These are phyloP conservation scores for Saccharomycopsis sp. DNA, from an alignment of 805 yeast genomes.

Conservation along the genomic window DNA sequence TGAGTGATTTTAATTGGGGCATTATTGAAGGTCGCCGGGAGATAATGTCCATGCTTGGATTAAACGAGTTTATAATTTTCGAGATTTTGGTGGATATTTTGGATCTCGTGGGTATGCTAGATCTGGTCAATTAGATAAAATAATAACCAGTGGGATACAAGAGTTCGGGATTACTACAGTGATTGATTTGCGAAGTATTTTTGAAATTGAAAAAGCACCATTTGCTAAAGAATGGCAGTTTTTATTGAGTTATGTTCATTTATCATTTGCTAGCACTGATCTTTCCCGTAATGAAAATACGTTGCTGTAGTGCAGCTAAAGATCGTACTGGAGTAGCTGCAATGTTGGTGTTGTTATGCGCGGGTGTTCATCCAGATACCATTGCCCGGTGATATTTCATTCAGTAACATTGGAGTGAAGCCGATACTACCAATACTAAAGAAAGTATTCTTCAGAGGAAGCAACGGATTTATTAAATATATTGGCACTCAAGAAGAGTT, in stretches of 20 bases:
- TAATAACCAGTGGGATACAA: too few relatives aligned
- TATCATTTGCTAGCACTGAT: too few relatives aligned
- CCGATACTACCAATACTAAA: constrained; percentile 40
- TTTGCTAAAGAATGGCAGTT: too few relatives aligned
- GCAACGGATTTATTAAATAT: constrained; percentile 28
- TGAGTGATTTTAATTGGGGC: constrained; percentile 45
- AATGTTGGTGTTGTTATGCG: constrained; percentile 55
- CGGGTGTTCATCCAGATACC: constrained; percentile 59
- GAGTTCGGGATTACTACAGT: constrained; percentile 40
- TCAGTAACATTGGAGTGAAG: constrained; percentile 57
- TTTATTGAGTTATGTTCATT: too few relatives aligned
- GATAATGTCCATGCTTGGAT: constrained; percentile 29
- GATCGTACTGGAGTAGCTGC: constrained; percentile 76
- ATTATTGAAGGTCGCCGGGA: constrained; percentile 65
- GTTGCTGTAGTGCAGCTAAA: constrained; percentile 83
- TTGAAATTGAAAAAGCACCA: constrained; percentile 40
- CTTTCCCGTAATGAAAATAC: too few relatives aligned
- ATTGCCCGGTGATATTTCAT: constrained; percentile 70
- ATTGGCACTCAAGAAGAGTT: constrained; percentile 21
- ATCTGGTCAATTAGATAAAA: too few relatives aligned
- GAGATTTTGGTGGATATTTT: constrained; percentile 83
- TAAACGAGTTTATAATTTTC: constrained; percentile 47
- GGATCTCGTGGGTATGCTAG: too few relatives aligned
- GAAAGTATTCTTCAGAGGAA: constrained; percentile 30
- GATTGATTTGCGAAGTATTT: constrained; percentile 63